Evolutionary conservation across 2,329 filamentous ascomycete species (phyloP).

Genomic region (Annulohypoxylon truncatum): DNA sequence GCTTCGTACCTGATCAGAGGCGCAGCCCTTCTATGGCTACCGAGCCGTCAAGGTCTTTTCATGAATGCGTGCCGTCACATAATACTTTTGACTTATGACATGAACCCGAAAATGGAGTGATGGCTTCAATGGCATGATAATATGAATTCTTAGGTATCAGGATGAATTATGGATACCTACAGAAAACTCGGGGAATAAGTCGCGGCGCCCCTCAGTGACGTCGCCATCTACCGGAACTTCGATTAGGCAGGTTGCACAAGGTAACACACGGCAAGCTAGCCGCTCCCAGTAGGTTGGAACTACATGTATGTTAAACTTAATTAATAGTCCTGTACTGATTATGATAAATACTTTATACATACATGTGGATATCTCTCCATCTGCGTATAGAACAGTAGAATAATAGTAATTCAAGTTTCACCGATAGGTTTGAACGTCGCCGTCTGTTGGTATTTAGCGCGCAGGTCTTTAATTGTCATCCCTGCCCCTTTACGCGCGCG

Average conservation of each 20-base stretch:
- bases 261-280: conserved; percentile 24
- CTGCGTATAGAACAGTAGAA: too few species aligned
- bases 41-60: not conserved
- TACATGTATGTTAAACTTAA: not conserved
- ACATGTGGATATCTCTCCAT: too few species aligned
- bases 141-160: too few species aligned
- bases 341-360: not conserved
- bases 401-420: too few species aligned
- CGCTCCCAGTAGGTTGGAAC: conserved; percentile 19
- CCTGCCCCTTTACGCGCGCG: conserved; percentile 34
- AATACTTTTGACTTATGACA: conserved; percentile 12
- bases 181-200: conserved; percentile 16
- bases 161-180: not conserved
- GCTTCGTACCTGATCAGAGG: conserved; percentile 23
- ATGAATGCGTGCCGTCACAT: conserved; percentile 5
- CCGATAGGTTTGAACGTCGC: not conserved
- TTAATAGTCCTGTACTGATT: not conserved
- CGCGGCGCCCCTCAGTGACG: conserved; percentile 34
- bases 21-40: conserved; percentile 14
- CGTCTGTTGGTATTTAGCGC: conserved; percentile 6
- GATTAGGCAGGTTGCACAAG: conserved; percentile 27
- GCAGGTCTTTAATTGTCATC: conserved; percentile 11
- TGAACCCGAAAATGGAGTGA: not conserved
- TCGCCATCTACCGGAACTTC: conserved; percentile 24
- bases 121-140: not conserved